Conservation (phyloP, 345 rosid species). For the Isatis tinctoria region DNA sequence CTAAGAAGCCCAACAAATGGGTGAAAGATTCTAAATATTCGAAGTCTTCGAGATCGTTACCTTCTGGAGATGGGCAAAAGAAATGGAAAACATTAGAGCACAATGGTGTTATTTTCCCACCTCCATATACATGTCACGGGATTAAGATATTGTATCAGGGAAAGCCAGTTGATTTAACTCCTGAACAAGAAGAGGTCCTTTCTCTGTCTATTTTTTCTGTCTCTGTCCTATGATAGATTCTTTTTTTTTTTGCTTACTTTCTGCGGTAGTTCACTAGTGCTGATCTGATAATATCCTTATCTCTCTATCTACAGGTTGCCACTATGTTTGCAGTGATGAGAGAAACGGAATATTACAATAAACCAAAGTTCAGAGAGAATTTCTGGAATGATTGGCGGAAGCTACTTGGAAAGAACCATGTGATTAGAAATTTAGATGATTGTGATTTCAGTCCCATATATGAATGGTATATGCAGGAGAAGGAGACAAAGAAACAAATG, state of each 20-base stretch:
- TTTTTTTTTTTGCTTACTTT: background rate
- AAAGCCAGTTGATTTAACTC: constrained; percentile 69
- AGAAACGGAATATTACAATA: constrained; percentile 90
- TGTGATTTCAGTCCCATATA: constrained; percentile 91
- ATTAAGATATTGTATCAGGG: constrained; percentile 80
- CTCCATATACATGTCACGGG: constrained; percentile 84
- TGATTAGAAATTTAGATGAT: constrained; percentile 61
- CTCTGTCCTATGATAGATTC: constrained; percentile 1
- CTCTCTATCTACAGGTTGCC: constrained; percentile 57
- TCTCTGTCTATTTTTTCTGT: background rate
- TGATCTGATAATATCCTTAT: constrained; percentile 13
- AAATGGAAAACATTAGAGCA: constrained; percentile 97
- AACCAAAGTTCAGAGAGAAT: constrained; percentile 72
- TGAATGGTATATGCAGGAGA: constrained; percentile 85
- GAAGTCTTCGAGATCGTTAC: constrained; percentile 62
- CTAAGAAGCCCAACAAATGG: constrained; percentile 49
- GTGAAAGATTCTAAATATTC: constrained; percentile 61
- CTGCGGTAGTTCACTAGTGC: constrained; percentile 6
- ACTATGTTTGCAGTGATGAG: constrained; percentile 96
- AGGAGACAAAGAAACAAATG: constrained; percentile 55
- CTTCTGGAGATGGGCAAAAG: constrained; percentile 94
- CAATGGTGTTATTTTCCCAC: constrained; percentile 95
- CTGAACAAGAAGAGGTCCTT: constrained; percentile 85
- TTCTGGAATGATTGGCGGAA: constrained; percentile 95
- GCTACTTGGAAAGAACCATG: constrained; percentile 80